Evolutionary conservation across 2,329 filamentous ascomycete genomes (phyloP), one percentile per base, ranked within the genome.

Genomic region (Curvularia lunata): DNA sequence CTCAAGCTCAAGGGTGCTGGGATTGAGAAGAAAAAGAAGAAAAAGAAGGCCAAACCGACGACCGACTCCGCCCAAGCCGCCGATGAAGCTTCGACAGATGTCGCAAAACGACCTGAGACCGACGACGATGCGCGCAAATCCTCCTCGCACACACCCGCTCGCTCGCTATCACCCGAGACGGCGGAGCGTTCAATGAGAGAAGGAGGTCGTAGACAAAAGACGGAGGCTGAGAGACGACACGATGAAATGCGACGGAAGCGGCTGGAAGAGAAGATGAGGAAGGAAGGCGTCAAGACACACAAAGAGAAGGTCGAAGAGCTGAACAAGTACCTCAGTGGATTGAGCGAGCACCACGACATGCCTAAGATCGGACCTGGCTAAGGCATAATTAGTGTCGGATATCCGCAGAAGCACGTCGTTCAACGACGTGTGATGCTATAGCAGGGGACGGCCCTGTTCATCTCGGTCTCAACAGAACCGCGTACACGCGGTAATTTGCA

Each of bases 301-400:
- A 98, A 98, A 76, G 91, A 99, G 81, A 88, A 92, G 10, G 94
- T 99, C 42, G 93, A 98, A 77, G 92, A 97, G 75, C 81, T 98
- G 68, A 99, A 99, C 76, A 91, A 91, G 63, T 97, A 98, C 76
- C 81, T 99, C 34, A 95, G 91, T 64, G 90, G 88, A 65, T 79
- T 99, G 71, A 97, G 91, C 79, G 95, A 99, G 79, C 95, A 99
- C 80, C 94, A 99, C 78, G 95, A 99, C 75, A 99, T 99, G 79
- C 83, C 83, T 7, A 80, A 82, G 65, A 85, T 85, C 57, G 83
- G 83, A 58, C 83, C 83, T 63, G 83, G 83, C 62, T 85, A 85
- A 84, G 60, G 51, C 37, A 48, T 19, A 10, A 45, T 16, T 23
- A 32, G 7, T 34, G 40, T n/a, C 30, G 30, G 48, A 45, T 19